Conservation (phyloP, 306 rosid genomes). For the Sicyos edulis region DNA sequence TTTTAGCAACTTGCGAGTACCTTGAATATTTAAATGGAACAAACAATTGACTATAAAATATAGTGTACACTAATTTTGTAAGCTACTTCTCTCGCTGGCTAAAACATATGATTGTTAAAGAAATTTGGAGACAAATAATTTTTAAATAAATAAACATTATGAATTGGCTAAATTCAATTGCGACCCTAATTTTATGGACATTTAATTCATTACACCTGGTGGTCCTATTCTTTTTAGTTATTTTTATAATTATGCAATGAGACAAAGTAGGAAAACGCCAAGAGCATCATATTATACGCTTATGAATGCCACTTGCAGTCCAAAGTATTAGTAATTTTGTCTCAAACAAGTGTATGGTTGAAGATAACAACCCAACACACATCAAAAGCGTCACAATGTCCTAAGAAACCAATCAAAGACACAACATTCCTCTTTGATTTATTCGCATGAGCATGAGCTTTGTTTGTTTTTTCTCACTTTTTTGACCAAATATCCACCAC, state of each 20-base stretch:
- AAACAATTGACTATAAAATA: too few species aligned
- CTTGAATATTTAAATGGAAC: too few species aligned
- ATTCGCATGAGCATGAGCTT: slow-evolving; percentile 36
- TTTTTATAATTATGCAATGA: not conserved
- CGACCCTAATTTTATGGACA: not conserved
- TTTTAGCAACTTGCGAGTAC: too few species aligned
- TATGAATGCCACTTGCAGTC: slow-evolving; percentile 9
- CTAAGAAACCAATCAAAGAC: slow-evolving; percentile 22
- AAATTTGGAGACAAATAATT: too few species aligned
- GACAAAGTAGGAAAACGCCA: not conserved
- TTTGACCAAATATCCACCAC: slow-evolving; percentile 43
- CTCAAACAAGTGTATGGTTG: slow-evolving; percentile 20
- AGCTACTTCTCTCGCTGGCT: too few species aligned
- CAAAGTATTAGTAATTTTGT: not conserved
- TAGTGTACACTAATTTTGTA: too few species aligned
- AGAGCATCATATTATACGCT: not conserved
- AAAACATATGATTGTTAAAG: too few species aligned
- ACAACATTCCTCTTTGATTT: slow-evolving; percentile 24
- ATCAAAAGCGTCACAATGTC: slow-evolving; percentile 44
- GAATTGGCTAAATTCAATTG: not conserved
- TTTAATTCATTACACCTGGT: not conserved
- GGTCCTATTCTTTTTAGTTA: not conserved
- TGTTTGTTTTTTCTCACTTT: slow-evolving; percentile 16
- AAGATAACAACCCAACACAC: slow-evolving; percentile 60
- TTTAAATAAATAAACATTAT: too few species aligned